A percentile compares a stretch with the other conserved stretches of the same genome.
Evolutionary conservation across 202 grass and related monocot species (phyloP).

Genomic region (Panicum hallii): DNA sequence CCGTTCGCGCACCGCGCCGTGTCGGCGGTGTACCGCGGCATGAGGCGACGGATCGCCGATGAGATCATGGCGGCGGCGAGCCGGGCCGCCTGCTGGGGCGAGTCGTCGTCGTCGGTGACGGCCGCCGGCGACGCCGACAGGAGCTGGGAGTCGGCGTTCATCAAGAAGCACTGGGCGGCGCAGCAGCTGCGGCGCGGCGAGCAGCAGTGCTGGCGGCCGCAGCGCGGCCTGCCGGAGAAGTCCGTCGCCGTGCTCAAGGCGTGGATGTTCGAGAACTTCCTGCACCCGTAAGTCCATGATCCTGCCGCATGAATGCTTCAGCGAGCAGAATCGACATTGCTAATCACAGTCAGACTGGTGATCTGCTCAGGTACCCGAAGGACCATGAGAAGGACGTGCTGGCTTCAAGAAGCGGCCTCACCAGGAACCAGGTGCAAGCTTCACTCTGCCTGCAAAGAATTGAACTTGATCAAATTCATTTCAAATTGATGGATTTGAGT

Average conservation of each 20-base stretch:
- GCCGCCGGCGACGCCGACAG: constrained; percentile 39
- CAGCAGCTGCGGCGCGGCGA: constrained; percentile 65
- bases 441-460: neutral
- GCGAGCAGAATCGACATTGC: neutral
- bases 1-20: constrained; percentile 71
- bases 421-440: constrained; percentile 66
- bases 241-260: constrained; percentile 83
- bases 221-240: constrained; percentile 82
- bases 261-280: constrained; percentile 96
- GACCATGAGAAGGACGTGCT: constrained; percentile 90
- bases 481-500: neutral
- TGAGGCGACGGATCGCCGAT: constrained; percentile 59
- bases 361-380: constrained; percentile 72
- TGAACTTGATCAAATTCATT: neutral
- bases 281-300: constrained; percentile 70
- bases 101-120: constrained; percentile 26
- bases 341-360: neutral
- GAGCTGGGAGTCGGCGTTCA: constrained; percentile 66
- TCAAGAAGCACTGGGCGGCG: constrained; percentile 69
- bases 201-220: constrained; percentile 83
- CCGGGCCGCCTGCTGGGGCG: constrained; percentile 15
- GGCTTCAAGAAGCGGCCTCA: constrained; percentile 76
- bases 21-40: constrained; percentile 58
- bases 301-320: neutral
- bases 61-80: constrained; percentile 47